Evolutionary conservation across 352 stramenopile genomes (phyloP).

Genomic region (Phytophthora pinifolia): DNA sequence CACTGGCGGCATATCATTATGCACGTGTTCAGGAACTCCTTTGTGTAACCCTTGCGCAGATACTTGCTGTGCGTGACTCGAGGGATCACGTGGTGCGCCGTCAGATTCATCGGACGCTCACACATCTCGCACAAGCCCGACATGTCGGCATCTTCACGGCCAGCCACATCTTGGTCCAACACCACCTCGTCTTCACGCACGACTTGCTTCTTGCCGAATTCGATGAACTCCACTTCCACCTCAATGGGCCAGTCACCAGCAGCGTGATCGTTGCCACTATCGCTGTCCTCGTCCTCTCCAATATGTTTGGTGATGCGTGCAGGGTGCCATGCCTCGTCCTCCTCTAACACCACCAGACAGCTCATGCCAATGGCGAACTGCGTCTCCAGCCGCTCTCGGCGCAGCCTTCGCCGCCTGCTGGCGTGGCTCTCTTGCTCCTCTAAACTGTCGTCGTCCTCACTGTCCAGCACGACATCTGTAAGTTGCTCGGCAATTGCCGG

Average conservation of each 20-base stretch:
- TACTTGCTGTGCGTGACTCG: conserved; percentile 80
- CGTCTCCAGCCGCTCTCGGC: conserved; percentile 29
- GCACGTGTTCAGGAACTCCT: conserved; percentile 81
- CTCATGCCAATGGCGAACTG: conserved; percentile 63
- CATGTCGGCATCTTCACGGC: conserved; percentile 49
- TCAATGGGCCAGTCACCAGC: conserved; percentile 23
- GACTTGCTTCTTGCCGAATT: conserved; percentile 77
- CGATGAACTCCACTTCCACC: conserved; percentile 73
- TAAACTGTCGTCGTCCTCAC: conserved; percentile 15
- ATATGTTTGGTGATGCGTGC: conserved; percentile 56
- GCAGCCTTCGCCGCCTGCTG: conserved; percentile 16
- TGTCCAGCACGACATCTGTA: conserved; percentile 16
- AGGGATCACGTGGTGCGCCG: conserved; percentile 93
- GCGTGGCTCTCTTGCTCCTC: conserved; percentile 29
- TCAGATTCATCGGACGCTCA: conserved; percentile 90
- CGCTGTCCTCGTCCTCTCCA: conserved; percentile 8
- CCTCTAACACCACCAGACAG: conserved; percentile 64
- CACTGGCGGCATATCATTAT: conserved; percentile 92
- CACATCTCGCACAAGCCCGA: conserved; percentile 86
- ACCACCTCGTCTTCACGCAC: conserved; percentile 60
- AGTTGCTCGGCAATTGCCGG: conserved; percentile 26
- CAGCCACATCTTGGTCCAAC: conserved; percentile 71
- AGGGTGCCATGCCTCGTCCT: conserved; percentile 77
- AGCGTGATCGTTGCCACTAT: conserved; percentile 8
- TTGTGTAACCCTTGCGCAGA: conserved; percentile 74